A percentile compares a stretch with the other conserved stretches of the same genome.
phyloP scores from a whole-genome alignment of 2,329 filamentous ascomycete genomes.

The Helotiales sp. region DNA sequence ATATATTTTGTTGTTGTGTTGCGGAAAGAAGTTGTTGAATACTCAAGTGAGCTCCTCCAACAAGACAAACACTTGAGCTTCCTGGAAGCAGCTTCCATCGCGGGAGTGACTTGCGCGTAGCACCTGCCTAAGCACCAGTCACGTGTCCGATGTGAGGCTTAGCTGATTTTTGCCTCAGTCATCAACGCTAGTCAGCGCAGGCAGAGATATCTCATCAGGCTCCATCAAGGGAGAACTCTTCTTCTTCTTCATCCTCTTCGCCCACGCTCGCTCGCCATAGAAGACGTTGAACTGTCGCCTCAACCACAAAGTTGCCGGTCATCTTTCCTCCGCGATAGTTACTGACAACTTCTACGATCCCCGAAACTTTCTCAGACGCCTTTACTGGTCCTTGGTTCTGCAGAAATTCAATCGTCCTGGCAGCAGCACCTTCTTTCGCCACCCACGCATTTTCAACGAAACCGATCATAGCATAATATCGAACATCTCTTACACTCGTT shows the following conservation, averaged over 20 bases:
- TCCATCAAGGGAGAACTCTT: slow-evolving; percentile 14
- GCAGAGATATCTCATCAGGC: slow-evolving; percentile 1
- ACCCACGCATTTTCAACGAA: slow-evolving; percentile 15
- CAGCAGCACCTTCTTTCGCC: slow-evolving; percentile 34
- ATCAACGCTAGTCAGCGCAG: not conserved
- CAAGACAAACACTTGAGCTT: slow-evolving; percentile 9
- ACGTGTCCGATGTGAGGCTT: not conserved
- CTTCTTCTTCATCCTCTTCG: slow-evolving; percentile 34
- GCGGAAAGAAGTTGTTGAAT: slow-evolving; percentile 16
- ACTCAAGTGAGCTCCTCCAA: slow-evolving; percentile 17
- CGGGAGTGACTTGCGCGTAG: slow-evolving; percentile 15
- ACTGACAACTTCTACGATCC: slow-evolving; percentile 44
- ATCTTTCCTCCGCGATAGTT: slow-evolving; percentile 43
- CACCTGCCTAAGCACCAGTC: slow-evolving; percentile 1
- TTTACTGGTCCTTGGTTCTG: slow-evolving; percentile 59
- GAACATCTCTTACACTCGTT: not conserved
- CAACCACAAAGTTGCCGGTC: slow-evolving; percentile 45
- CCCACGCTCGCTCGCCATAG: slow-evolving; percentile 39
- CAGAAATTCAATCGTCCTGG: slow-evolving; percentile 44
- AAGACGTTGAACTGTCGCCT: slow-evolving; percentile 43
- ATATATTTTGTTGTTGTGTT: slow-evolving; percentile 22
- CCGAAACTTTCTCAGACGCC: slow-evolving; percentile 57
- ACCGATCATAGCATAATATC: not conserved
- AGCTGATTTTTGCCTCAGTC: not conserved
- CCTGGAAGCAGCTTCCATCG: slow-evolving; percentile 22